Base-by-base conservation (phyloP, 1,139 yeast genomes). In the Ogataea hybrid region DNA sequence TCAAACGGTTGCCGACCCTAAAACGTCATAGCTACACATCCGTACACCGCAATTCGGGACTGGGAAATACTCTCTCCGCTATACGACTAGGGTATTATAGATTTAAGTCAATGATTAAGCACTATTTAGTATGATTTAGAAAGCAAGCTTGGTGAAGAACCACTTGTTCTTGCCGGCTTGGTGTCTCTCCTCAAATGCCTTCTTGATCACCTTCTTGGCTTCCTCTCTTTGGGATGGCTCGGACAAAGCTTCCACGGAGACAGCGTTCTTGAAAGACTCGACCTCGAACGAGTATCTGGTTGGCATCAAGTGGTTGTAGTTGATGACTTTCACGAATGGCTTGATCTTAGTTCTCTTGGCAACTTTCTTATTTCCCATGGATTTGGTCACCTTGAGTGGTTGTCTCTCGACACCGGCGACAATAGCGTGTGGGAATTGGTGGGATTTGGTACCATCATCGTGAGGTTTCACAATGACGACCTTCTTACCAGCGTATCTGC, bases 401-500 rank as follows among this genome's bases (percentile, higher is more conserved):
- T 86, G 86, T 75, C 97, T 87, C 81, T 94, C 98, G 65, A 92
- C 84, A 83, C 99, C 99, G 62, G 96, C 97, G 67, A 94, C 98
- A 65, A 94, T 81, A 71, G 98, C 98, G 69, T 94, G 98, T 71
- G 97, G 96, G 85, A 90, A 94, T 68, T 95, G 95, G 82, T 92
- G 97, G 56, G 95, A 71, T 80, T 92, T 94, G 79, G 97, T 81
- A 71, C 99, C 99, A 69, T 92, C 97, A 70, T 94, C 98, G 73
- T 87, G 95, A 65, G 97, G 94, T 78, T 88, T 89, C 71, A 94
- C 92, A 73, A 94, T 89, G 73, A 94, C 98, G 62, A 94, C 98
- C 86, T 94, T 94, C 88, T 90, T 92, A 82, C 99, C 99, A 73
- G 99, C 99, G 87, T 82, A 92, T 81, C 98, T 94, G 71, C 99